A percentile compares a stretch with the other conserved stretches of the same genome.
Conservation (phyloP, 306 rosid genomes). For the Vigna radiata region DNA sequence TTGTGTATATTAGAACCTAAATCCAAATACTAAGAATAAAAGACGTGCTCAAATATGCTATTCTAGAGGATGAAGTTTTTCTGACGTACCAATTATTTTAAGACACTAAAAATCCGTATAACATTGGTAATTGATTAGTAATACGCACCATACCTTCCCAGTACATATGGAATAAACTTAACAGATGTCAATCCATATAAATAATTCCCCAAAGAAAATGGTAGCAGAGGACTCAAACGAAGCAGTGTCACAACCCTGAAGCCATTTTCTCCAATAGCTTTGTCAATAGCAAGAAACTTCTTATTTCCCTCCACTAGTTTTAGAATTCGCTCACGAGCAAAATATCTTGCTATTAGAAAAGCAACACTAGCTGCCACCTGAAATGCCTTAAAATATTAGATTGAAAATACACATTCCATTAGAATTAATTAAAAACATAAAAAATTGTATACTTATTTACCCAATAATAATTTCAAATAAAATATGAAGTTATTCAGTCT, state of each 20-base stretch:
- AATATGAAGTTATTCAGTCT: slow-evolving; percentile 8
- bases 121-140: slow-evolving; percentile 6
- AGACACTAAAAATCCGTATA: background rate
- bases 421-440: background rate
- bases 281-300: slow-evolving; percentile 94
- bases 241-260: slow-evolving; percentile 95
- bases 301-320: slow-evolving; percentile 95
- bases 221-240: slow-evolving; percentile 97
- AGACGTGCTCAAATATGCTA: background rate
- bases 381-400: slow-evolving; percentile 46
- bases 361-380: slow-evolving; percentile 98
- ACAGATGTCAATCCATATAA: slow-evolving; percentile 97
- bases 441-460: background rate
- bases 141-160: slow-evolving; percentile 76
- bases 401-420: background rate
- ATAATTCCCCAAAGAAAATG: slow-evolving; percentile 95
- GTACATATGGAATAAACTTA: slow-evolving; percentile 87
- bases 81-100: slow-evolving; percentile 15
- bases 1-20: background rate
- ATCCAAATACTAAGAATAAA: background rate
- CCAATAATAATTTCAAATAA: slow-evolving; percentile 21
- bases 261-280: slow-evolving; percentile 94
- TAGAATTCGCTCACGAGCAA: slow-evolving; percentile 95
- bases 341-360: slow-evolving; percentile 93
- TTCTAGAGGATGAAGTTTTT: background rate